Percentiles rank a stretch among this genome's conserved stretches.
phyloP scores from a whole-genome alignment of 2,329 filamentous ascomycete species.

The Colletotrichum scovillei region DNA sequence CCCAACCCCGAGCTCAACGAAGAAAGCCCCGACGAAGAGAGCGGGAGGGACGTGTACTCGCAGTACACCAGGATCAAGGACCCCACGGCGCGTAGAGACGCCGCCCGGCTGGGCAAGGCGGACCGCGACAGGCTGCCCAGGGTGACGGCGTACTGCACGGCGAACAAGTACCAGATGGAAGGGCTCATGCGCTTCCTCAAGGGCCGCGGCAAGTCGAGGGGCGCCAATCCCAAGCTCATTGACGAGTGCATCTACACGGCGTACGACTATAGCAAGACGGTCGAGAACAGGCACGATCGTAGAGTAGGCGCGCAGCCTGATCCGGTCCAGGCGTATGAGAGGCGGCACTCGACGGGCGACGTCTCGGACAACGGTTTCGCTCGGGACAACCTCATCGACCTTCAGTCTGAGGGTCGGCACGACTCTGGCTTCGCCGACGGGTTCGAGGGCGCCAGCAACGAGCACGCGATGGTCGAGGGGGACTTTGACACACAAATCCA shows the following conservation, averaged over 20 bases:
- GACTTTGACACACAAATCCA: slow-evolving; percentile 91
- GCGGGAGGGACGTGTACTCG: slow-evolving; percentile 94
- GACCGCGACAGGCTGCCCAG: slow-evolving; percentile 88
- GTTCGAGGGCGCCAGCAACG: slow-evolving; percentile 41
- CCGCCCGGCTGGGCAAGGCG: slow-evolving; percentile 91
- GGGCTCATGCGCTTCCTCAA: slow-evolving; percentile 92
- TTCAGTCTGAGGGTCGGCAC: slow-evolving; percentile 56
- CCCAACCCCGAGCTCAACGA: slow-evolving; percentile 88
- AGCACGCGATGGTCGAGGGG: slow-evolving; percentile 50
- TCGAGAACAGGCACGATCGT: slow-evolving; percentile 48
- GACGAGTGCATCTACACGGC: slow-evolving; percentile 98
- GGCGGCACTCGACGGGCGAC: slow-evolving; percentile 81
- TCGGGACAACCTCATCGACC: slow-evolving; percentile 72
- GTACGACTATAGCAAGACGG: slow-evolving; percentile 77
- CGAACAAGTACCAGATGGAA: slow-evolving; percentile 91
- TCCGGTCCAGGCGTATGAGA: slow-evolving; percentile 64
- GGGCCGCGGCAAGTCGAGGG: slow-evolving; percentile 79
- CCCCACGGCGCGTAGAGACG: slow-evolving; percentile 90
- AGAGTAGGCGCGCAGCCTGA: slow-evolving; percentile 42
- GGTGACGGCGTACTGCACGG: slow-evolving; percentile 97
- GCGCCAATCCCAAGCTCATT: slow-evolving; percentile 89
- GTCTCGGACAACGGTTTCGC: slow-evolving; percentile 67
- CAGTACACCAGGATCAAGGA: slow-evolving; percentile 99
- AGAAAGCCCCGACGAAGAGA: slow-evolving; percentile 85
- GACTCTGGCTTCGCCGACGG: slow-evolving; percentile 46